Conservation (phyloP, 2,329 filamentous ascomycete genomes). For the Aspergillus tamarii region DNA sequence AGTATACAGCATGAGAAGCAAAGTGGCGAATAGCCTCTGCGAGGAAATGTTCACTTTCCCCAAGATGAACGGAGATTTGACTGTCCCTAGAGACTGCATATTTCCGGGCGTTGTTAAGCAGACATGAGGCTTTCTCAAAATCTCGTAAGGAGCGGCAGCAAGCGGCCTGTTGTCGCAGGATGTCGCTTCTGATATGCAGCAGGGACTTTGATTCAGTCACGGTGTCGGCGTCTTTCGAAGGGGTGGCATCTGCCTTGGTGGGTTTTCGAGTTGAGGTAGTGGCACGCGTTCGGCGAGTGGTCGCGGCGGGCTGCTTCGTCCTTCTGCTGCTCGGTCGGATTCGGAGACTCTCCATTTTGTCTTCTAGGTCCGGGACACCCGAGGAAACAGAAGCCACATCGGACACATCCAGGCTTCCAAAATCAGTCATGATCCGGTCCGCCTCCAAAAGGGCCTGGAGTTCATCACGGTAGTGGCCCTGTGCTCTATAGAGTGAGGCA, state of each 20-base stretch:
- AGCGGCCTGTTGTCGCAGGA: constrained; percentile 56
- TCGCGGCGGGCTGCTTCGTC: constrained; percentile 23
- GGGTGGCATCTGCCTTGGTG: constrained; percentile 21
- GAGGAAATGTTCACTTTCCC: constrained; percentile 41
- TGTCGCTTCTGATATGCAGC: constrained; percentile 51
- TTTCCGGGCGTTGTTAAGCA: constrained; percentile 49
- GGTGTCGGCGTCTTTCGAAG: constrained; percentile 18
- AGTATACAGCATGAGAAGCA: constrained; percentile 80
- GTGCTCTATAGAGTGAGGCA: constrained; percentile 52
- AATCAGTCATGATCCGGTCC: constrained; percentile 47
- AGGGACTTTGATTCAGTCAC: constrained; percentile 41
- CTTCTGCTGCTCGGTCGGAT: constrained; percentile 35
- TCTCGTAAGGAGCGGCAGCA: constrained; percentile 50
- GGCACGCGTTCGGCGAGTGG: constrained; percentile 35
- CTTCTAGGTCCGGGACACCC: constrained; percentile 41
- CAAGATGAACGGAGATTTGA: constrained; percentile 58
- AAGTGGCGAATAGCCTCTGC: constrained; percentile 56
- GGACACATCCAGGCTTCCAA: constrained; percentile 40
- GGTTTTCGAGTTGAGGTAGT: constrained; percentile 29
- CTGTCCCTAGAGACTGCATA: constrained; percentile 56
- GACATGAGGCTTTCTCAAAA: constrained; percentile 61
- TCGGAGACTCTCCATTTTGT: constrained; percentile 47
- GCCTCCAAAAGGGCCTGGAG: constrained; percentile 53
- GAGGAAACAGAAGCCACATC: constrained; percentile 33
- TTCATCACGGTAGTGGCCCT: constrained; percentile 53